phyloP scores from a whole-genome alignment of 768 basidiomycete species.

The Russula virescens region DNA sequence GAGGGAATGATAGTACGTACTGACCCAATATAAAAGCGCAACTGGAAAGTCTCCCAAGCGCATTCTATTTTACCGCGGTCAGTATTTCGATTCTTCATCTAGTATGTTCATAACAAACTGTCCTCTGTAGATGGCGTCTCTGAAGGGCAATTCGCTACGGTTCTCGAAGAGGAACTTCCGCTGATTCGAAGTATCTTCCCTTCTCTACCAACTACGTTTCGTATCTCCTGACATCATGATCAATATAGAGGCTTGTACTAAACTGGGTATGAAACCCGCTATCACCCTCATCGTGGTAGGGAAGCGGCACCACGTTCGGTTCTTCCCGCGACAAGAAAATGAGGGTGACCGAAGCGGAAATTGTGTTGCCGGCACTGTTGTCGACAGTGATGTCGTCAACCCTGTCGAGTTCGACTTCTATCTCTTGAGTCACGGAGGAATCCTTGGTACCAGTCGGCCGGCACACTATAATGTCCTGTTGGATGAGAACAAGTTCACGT shows the following conservation, averaged over 20 bases:
- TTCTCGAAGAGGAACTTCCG: slow-evolving; percentile 53
- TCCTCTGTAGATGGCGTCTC: slow-evolving; percentile 43
- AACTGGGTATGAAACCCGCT: slow-evolving; percentile 51
- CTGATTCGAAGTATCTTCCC: slow-evolving; percentile 45
- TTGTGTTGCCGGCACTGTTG: slow-evolving; percentile 70
- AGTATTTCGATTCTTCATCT: slow-evolving; percentile 7
- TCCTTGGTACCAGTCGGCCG: slow-evolving; percentile 69
- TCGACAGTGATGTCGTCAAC: slow-evolving; percentile 64
- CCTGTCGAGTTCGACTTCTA: slow-evolving; percentile 76
- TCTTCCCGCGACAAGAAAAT: slow-evolving; percentile 43
- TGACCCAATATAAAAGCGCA: slow-evolving; percentile 49
- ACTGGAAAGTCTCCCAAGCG: slow-evolving; percentile 61
- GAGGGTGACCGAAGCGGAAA: slow-evolving; percentile 67
- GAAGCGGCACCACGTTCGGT: slow-evolving; percentile 65
- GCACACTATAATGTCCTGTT: slow-evolving; percentile 51
- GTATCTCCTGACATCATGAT: background rate
- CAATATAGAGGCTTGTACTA: slow-evolving; percentile 56
- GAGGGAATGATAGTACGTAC: slow-evolving; percentile 38
- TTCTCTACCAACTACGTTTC: background rate
- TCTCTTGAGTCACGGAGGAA: slow-evolving; percentile 68
- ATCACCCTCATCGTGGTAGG: slow-evolving; percentile 79
- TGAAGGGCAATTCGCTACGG: slow-evolving; percentile 47
- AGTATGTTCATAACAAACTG: background rate
- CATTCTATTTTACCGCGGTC: slow-evolving; percentile 73
- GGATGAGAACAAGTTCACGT: slow-evolving; percentile 60